Conservation (phyloP, 2,329 filamentous ascomycete genomes). For the Pseudogymnoascus sp. region DNA sequence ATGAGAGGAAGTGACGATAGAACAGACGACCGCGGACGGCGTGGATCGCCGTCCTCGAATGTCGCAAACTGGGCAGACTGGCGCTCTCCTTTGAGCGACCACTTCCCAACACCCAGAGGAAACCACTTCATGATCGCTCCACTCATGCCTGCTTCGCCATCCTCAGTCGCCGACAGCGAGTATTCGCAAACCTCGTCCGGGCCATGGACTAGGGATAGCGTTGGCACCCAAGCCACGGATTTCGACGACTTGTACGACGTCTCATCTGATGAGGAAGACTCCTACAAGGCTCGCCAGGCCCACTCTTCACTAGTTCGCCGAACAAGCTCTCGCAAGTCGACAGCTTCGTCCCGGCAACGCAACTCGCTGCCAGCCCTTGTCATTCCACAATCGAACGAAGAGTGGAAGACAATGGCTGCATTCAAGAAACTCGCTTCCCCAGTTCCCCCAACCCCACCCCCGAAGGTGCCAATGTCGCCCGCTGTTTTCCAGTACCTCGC, state of each 20-base stretch:
- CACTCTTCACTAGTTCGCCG: constrained; percentile 27
- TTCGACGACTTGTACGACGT: constrained; percentile 86
- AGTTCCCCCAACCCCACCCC: constrained; percentile 55
- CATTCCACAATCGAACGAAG: constrained; percentile 37
- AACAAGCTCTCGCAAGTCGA: constrained; percentile 24
- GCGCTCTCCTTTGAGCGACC: constrained; percentile 40
- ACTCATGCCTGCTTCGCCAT: constrained; percentile 52
- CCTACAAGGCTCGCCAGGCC: constrained; percentile 38
- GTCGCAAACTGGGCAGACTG: constrained; percentile 21
- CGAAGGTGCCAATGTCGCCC: constrained; percentile 67
- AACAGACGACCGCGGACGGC: constrained; percentile 26
- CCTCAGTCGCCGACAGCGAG: constrained; percentile 42
- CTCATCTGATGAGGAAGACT: constrained; percentile 62
- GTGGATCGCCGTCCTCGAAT: constrained; percentile 31
- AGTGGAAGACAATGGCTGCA: constrained; percentile 38
- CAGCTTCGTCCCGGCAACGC: constrained; percentile 21
- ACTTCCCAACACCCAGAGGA: constrained; percentile 67
- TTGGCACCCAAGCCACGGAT: constrained; percentile 57
- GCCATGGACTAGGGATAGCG: constrained; percentile 54
- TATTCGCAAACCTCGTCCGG: constrained; percentile 49
- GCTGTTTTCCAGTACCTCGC: constrained; percentile 63
- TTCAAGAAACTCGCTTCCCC: constrained; percentile 46
- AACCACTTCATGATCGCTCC: constrained; percentile 56
- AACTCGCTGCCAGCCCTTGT: constrained; percentile 40
- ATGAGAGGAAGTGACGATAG: constrained; percentile 23